phyloP scores from a whole-genome alignment of 2,329 filamentous ascomycete species.

The Fusarium devonianum region DNA sequence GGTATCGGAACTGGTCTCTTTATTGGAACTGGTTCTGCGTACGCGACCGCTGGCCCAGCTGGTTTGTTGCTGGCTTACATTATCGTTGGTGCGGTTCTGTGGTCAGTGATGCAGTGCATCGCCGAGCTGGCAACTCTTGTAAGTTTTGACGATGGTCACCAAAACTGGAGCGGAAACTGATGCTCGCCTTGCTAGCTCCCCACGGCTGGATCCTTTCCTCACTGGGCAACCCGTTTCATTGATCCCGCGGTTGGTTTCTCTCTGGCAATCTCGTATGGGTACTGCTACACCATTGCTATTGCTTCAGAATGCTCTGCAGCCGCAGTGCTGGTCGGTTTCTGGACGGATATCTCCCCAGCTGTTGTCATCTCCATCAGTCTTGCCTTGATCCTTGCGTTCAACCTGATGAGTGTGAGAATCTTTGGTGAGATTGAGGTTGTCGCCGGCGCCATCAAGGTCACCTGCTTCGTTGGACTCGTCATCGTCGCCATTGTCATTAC shows the following conservation, averaged over 20 bases:
- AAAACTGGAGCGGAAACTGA: background rate
- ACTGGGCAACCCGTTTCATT: conserved; percentile 40
- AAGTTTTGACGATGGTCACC: no score
- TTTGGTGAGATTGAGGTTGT: conserved; percentile 70
- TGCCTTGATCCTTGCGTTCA: conserved; percentile 60
- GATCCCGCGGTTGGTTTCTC: conserved; percentile 37
- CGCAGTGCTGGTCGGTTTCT: conserved; percentile 33
- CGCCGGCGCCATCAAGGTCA: conserved; percentile 66
- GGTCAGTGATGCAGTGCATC: conserved; percentile 40
- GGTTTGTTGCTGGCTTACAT: conserved; percentile 34
- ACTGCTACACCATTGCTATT: conserved; percentile 37
- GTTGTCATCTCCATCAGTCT: conserved; percentile 60
- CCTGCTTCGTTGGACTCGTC: conserved; percentile 65
- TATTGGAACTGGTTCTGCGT: conserved; percentile 36
- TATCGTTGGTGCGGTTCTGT: conserved; percentile 34
- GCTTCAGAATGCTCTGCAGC: conserved; percentile 37
- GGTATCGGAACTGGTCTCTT: conserved; percentile 38
- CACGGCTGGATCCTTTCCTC: conserved; percentile 38
- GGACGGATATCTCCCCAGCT: conserved; percentile 36
- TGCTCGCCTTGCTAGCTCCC: conserved; percentile 19
- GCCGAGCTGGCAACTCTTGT: conserved; percentile 36
- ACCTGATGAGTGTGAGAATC: conserved; percentile 63
- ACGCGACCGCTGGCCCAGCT: conserved; percentile 36
- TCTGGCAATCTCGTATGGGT: conserved; percentile 36
- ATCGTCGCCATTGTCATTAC: conserved; percentile 64